Base-by-base conservation (phyloP, 2,329 filamentous ascomycete genomes). In the Fusarium newnesense region DNA sequence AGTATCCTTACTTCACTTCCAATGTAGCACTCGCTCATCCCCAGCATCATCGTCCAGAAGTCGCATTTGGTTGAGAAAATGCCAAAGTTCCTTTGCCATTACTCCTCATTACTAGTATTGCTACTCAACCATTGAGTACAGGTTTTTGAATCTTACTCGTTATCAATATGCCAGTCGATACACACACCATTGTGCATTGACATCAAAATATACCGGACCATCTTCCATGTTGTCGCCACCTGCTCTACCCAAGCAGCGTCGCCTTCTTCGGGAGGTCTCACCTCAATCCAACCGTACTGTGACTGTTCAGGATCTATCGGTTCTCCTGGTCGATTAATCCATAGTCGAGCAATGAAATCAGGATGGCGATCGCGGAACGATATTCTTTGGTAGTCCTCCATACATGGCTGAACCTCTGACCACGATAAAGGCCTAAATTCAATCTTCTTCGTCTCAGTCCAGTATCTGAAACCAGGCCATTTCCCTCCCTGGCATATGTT, bases 21-120 rank as follows among this genome's bases (percentile, higher is more conserved):
- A 32, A 6, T 9, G 7, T 5, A 49, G 15, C 9, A 47, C 13
- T 21, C 26, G 13, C 44, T 16, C n/a, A 7, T 9, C 46, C 1
- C 34, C 13, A 24, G 24, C 24, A 24, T 24, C 24, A 4, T 24
- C 24, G 3, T 24, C 24, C 4, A 24, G 24, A 4, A 24, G 3
- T 4, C 24, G 24, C 24, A 24, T 24, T 24, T 24, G 24, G 24
- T 24, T 4, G 24, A 24, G 24, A 24, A 24, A 24, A 24, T 24
- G 32, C 15, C 32, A 8, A 21, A 5, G 32, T 2, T 26, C 8
- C 6, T 18, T 26, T 36, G 16, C 2, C 8, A 19, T 21, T 24
- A 9, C 16, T 36, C 11, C n/a, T 10, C n/a, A 2, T 26, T 15
- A 0, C n/a, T 6, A 4, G 2, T 36, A 1, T 36, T 9, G 13